Evolutionary conservation across 352 stramenopile genomes (phyloP).

Genomic region (Phytopythium montanum): DNA sequence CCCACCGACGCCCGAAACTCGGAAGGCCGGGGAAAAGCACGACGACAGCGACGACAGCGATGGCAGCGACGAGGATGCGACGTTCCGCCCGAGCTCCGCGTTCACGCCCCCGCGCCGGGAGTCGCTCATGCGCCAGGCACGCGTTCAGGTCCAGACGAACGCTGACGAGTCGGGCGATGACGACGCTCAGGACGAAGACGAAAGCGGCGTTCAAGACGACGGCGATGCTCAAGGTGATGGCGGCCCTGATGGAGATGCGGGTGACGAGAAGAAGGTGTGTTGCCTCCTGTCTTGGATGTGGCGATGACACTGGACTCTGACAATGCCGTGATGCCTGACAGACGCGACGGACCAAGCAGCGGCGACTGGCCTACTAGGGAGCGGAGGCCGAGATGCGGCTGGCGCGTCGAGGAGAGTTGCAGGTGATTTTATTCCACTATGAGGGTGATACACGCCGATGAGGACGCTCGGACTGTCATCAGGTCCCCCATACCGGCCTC

Average conservation of each 20-base stretch:
- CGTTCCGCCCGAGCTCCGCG: neutral
- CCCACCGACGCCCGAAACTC: slow-evolving; percentile 9
- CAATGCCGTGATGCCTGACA: neutral
- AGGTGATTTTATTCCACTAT: too few species aligned
- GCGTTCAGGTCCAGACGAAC: slow-evolving; percentile 30
- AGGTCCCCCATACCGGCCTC: too few species aligned
- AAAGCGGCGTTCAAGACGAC: slow-evolving; percentile 16
- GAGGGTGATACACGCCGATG: too few species aligned
- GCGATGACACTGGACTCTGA: too few species aligned
- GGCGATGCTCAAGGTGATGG: neutral
- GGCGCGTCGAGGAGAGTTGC: too few species aligned
- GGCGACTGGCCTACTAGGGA: neutral
- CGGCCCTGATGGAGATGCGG: neutral
- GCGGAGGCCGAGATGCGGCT: neutral
- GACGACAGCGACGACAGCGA: slow-evolving; percentile 1
- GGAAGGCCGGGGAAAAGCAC: slow-evolving; percentile 17
- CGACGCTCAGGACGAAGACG: slow-evolving; percentile 42
- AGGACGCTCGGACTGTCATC: too few species aligned
- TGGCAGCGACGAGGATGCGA: slow-evolving; percentile 6
- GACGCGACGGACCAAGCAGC: neutral
- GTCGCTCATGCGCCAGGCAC: slow-evolving; percentile 48
- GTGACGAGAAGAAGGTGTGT: neutral
- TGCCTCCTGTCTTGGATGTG: neutral
- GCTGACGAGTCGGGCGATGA: slow-evolving; percentile 14
- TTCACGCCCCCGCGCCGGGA: slow-evolving; percentile 34